Evolutionary conservation across 257 asterid genomes (phyloP).

Genomic region (Anisodus acutangulus): DNA sequence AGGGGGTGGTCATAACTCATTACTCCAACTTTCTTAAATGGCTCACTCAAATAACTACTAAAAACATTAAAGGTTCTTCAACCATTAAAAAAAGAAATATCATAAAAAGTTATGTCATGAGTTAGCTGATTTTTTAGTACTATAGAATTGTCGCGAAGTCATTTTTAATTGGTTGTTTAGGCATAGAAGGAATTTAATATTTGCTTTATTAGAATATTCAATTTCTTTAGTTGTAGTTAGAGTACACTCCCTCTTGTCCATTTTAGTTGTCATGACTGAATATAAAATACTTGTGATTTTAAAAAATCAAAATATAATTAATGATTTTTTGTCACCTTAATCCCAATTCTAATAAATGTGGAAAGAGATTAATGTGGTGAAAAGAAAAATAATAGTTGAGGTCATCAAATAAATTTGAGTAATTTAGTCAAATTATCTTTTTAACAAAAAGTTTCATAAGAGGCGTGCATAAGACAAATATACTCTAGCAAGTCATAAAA

Average conservation of each 20-base stretch:
- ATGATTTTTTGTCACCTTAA: neutral
- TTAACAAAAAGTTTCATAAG: neutral
- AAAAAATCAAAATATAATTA: neutral
- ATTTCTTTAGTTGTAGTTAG: neutral
- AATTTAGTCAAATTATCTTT: neutral
- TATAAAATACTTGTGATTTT: neutral
- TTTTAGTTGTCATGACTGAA: neutral
- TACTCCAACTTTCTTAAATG: slow-evolving; percentile 51
- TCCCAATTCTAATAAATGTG: neutral
- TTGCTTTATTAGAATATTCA: neutral
- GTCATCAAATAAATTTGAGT: neutral
- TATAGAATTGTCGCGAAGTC: neutral
- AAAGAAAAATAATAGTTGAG: neutral
- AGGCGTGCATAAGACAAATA: neutral
- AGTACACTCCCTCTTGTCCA: neutral
- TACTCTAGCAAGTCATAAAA: no score
- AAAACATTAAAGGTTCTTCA: slow-evolving; percentile 38
- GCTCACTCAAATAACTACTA: slow-evolving; percentile 41
- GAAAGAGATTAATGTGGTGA: neutral
- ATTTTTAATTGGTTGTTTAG: neutral
- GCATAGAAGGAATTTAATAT: neutral
- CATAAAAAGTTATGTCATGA: neutral
- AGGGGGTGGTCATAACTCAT: slow-evolving; percentile 39
- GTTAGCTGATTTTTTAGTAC: neutral
- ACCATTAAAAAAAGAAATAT: slow-evolving; percentile 13